Base-by-base conservation (phyloP, 768 basidiomycete genomes). In the Suillus luteus region DNA sequence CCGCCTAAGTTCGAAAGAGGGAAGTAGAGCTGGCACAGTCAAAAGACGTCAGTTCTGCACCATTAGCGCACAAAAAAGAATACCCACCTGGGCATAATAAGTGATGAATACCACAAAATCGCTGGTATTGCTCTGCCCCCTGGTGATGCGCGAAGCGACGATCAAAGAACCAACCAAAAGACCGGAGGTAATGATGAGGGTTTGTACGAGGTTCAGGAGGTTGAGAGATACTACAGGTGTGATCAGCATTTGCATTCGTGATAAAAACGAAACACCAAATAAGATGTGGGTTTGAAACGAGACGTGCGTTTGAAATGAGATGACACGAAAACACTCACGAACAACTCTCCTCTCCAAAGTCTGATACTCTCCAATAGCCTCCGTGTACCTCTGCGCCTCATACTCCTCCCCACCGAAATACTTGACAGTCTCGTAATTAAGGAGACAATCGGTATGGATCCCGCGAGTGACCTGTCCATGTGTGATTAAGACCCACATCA, bases 341-440 rank as follows among this genome's bases (percentile, higher is more conserved):
- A 90, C 87, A 62, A 93, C 92, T 71, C 81, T 86, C 73, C 85
- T 88, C 69, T 94, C 92, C 55, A 90, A 75, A 10, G 75, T 75
- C 69, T 96, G 94, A 68, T 93, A 95, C 60, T 88, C 82, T 17
- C 80, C 73, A 65, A 96, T 83, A 3, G 93, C 91, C 15, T 88
- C 82, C 12, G 79, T 73, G 70, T 93, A 95, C 37, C 94, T 82
- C 49, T 81, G 80, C 19, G 82, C 83, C 71, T 96, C 94, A 68
- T 93, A 86, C 27, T 85, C 82, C 74, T 96, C 94, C 17, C 92
- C 90, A n/a, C 86, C 87, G 72, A 95, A 95, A 73, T 93, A 93
- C 74, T 93, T 95, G 69, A 94, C 89, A 5, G 92, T 93, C 74
- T 91, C 90, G 65, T 91, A 92, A 71, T 91, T 91, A 59, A 92